These are phyloP conservation scores for Annona cherimola DNA, from an alignment of 164 flowering plant genomes.

Conservation along the genomic window DNA sequence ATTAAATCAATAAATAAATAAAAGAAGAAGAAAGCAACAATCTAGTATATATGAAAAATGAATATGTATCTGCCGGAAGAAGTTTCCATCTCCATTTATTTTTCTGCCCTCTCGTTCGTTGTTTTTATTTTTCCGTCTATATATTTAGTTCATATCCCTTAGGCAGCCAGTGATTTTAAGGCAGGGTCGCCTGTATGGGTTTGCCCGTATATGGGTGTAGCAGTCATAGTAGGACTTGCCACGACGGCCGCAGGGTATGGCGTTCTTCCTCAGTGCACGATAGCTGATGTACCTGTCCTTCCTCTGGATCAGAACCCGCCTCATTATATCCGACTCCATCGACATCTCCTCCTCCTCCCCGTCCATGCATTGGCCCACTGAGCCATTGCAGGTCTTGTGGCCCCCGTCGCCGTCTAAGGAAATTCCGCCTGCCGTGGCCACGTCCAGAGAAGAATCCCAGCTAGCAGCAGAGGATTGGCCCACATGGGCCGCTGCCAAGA, in stretches of 20 bases:
- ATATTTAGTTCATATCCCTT: too few relatives aligned
- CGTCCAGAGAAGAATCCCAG: not conserved
- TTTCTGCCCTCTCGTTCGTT: too few relatives aligned
- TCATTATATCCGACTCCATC: conserved; percentile 41
- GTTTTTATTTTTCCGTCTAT: too few relatives aligned
- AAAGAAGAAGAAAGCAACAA: too few relatives aligned
- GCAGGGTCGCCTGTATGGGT: conserved; percentile 72
- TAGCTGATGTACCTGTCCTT: conserved; percentile 51
- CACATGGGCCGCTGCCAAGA: not conserved
- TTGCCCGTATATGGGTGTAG: conserved; percentile 45
- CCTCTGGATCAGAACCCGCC: conserved; percentile 43
- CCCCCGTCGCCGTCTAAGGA: not conserved
- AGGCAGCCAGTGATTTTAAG: conserved; percentile 47
- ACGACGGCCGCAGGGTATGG: conserved; percentile 54
- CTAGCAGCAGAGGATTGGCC: not conserved
- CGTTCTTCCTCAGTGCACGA: conserved; percentile 54
- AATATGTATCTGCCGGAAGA: too few relatives aligned
- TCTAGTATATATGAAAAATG: too few relatives aligned
- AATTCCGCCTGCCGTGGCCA: not conserved
- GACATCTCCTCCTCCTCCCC: conserved; percentile 28
- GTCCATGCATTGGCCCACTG: conserved; percentile 39
- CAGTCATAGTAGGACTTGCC: conserved; percentile 78
- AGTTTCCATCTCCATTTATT: too few relatives aligned
- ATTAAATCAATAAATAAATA: too few relatives aligned
- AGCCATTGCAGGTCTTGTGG: conserved; percentile 26